Conservation (phyloP, 2,329 filamentous ascomycete genomes). For the Alternaria metachromatica region DNA sequence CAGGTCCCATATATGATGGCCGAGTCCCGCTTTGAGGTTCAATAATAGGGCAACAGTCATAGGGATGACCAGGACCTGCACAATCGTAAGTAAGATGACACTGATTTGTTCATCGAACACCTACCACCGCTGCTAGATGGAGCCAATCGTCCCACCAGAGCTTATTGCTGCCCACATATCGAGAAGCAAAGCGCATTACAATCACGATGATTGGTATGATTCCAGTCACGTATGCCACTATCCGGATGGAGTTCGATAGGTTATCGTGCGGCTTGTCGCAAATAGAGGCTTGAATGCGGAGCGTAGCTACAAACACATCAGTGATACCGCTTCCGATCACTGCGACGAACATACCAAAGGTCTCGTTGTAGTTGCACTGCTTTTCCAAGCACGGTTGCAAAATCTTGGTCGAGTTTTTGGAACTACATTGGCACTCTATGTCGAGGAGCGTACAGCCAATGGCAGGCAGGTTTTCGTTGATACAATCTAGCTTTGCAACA, state of each 20-base stretch:
- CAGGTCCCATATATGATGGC: constrained; percentile 5
- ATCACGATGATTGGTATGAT: constrained; percentile 4
- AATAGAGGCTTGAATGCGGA: constrained; percentile 4
- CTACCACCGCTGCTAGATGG: constrained; percentile 5
- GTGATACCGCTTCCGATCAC: background rate
- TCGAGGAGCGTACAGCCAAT: constrained; percentile 4
- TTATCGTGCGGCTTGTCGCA: constrained; percentile 5
- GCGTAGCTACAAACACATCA: background rate
- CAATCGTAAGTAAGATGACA: background rate
- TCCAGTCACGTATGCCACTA: constrained; percentile 2
- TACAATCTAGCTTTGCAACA: constrained; percentile 2
- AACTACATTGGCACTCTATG: constrained; percentile 5
- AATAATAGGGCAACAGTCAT: background rate
- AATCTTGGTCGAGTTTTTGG: constrained; percentile 10
- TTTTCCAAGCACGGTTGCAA: constrained; percentile 6
- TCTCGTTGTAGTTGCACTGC: constrained; percentile 2
- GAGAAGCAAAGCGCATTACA: constrained; percentile 6
- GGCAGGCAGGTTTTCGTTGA: constrained; percentile 1
- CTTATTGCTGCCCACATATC: background rate
- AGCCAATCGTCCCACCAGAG: constrained; percentile 8
- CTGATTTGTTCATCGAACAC: background rate
- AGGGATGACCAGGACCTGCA: constrained; percentile 2
- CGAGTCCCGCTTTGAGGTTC: background rate
- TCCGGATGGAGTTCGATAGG: background rate
- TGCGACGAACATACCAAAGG: background rate